These are phyloP conservation scores for Staphylotrichum tortipilum DNA, from an alignment of 495 filamentous ascomycete genomes.

Conservation along the genomic window DNA sequence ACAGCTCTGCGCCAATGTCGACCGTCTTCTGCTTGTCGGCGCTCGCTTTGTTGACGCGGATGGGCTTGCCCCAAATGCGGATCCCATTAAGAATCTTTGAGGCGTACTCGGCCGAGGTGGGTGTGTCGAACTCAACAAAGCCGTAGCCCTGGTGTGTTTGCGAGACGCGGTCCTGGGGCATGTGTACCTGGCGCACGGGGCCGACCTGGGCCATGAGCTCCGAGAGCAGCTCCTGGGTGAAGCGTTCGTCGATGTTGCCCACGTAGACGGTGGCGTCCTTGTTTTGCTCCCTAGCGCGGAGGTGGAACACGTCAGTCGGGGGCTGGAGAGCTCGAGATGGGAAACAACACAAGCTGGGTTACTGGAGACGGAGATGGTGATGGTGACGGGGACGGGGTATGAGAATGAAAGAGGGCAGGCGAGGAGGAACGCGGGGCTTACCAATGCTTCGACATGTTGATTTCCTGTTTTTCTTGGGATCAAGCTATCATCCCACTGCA, in stretches of 20 bases:
- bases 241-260: conserved; percentile 95
- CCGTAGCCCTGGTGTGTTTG: conserved; percentile 96
- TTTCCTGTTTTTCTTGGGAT: too few relatives aligned
- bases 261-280: conserved; percentile 98
- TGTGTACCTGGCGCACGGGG: conserved; percentile 91
- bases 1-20: conserved; percentile 94
- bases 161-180: conserved; percentile 95
- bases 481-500: not conserved
- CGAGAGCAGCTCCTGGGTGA: conserved; percentile 83
- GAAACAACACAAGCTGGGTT: too few relatives aligned
- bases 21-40: conserved; percentile 96
- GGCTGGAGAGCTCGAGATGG: too few relatives aligned
- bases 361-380: too few relatives aligned
- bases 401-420: too few relatives aligned
- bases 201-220: conserved; percentile 97
- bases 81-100: conserved; percentile 95
- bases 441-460: conserved; percentile 62
- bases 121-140: conserved; percentile 95
- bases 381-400: not conserved
- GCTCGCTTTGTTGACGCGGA: conserved; percentile 83
- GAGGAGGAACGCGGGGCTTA: too few relatives aligned
- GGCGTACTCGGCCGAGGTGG: conserved; percentile 95
- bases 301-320: too few relatives aligned
- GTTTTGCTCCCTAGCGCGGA: conserved; percentile 96
- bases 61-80: conserved; percentile 84